These are phyloP conservation scores for Ascochyta viciae-villosae DNA, from an alignment of 2,329 filamentous ascomycete genomes.

Conservation along the genomic window DNA sequence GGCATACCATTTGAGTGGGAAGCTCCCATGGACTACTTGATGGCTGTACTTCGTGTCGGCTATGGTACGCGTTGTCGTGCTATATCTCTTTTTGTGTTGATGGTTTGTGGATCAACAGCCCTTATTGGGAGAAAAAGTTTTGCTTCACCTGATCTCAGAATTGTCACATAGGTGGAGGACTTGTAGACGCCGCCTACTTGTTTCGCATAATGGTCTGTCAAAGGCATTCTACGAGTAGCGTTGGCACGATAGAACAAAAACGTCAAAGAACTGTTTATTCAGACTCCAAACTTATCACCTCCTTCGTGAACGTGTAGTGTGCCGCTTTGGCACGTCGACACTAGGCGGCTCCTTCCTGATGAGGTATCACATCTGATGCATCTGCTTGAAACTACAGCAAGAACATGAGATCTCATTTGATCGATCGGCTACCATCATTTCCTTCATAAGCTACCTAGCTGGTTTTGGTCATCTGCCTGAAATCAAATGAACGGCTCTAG, in stretches of 20 bases:
- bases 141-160: not conserved
- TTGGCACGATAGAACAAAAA: not conserved
- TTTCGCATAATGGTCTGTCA: not conserved
- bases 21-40: slow-evolving; percentile 19
- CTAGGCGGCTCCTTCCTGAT: not conserved
- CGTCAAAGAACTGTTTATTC: not conserved
- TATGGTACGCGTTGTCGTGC: not conserved
- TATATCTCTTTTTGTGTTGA: not conserved
- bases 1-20: slow-evolving; percentile 21
- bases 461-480: too few relatives aligned
- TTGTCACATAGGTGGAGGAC: not conserved
- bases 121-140: not conserved
- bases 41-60: too few relatives aligned
- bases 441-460: too few relatives aligned
- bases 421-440: too few relatives aligned
- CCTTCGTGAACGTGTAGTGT: not conserved
- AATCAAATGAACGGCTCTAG: too few relatives aligned
- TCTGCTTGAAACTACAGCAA: too few relatives aligned
- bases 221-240: not conserved
- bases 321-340: too few relatives aligned
- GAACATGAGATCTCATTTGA: too few relatives aligned
- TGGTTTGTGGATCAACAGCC: not conserved
- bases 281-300: not conserved
- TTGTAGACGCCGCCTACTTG: not conserved
- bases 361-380: not conserved